Percentiles rank a stretch among this genome's conserved stretches.
Evolutionary conservation across 805 yeast genomes (phyloP).

Genomic region (Brettanomyces anomalus): DNA sequence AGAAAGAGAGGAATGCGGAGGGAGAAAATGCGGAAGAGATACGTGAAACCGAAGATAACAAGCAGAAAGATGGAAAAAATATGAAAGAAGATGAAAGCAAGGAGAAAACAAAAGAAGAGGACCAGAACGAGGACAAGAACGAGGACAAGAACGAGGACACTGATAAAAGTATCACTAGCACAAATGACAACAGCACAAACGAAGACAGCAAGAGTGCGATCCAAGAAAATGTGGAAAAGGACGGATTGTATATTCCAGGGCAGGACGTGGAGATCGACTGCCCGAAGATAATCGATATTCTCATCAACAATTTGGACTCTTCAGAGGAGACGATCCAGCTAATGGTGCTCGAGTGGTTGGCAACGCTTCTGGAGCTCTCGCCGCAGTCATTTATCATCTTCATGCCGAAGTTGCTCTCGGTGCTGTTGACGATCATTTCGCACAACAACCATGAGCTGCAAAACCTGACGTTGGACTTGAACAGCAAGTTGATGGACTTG

Average conservation of each 20-base stretch:
- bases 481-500: constrained; percentile 44
- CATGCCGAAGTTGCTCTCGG: constrained; percentile 66
- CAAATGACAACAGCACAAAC: not conserved
- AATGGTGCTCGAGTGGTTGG: constrained; percentile 77
- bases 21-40: not conserved
- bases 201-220: too few species aligned
- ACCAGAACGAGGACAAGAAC: constrained; percentile 9
- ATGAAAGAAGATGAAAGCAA: too few species aligned
- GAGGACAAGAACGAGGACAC: constrained; percentile 9
- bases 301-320: constrained; percentile 72
- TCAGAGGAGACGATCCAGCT: constrained; percentile 69
- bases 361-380: constrained; percentile 59
- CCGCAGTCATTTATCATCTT: constrained; percentile 68
- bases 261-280: constrained; percentile 80
- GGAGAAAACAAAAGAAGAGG: too few species aligned
- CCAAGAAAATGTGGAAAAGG: constrained; percentile 27
- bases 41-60: too few species aligned
- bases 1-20: not conserved
- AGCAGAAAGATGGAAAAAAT: not conserved
- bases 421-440: constrained; percentile 55
- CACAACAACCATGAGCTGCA: constrained; percentile 41
- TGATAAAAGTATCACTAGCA: constrained; percentile 7
- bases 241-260: constrained; percentile 56
- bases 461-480: constrained; percentile 48
- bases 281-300: constrained; percentile 68